Evolutionary conservation across 2,329 filamentous ascomycete species (phyloP), one percentile per base, ranked within the genome.

Genomic region (Coleophoma crateriformis): DNA sequence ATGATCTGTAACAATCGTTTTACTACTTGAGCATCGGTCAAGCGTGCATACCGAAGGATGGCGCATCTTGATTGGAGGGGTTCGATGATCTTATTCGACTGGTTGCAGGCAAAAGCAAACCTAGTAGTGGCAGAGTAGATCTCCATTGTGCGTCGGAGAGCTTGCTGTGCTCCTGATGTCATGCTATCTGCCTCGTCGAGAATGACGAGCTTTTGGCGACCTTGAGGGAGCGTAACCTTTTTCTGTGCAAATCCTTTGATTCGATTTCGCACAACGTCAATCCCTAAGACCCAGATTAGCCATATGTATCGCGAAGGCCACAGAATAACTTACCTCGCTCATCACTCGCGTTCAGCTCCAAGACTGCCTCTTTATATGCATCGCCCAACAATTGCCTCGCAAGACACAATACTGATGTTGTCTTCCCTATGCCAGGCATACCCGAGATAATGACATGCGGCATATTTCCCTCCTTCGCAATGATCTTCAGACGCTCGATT

Each of bases 221-320:
- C 94, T 1, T 84, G 74, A 0, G 94, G 90, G 12, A 99, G 77
- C 1, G 94, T 99, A 59, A 99, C 94, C 71, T 99, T 99, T 71
- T 99, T 99, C 70, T 97, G 94, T 3, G 94, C 94, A 64, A 99
- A 99, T 7, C 90, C 90, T 73, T 99, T 99, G 75, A 99, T 99
- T 55, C 94, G 79, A 67, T 96, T 96, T 47, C 94, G 84, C 22
- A 99, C 94, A 15, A 99, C 94, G 64, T 99, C 94, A 67, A 99
- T 99, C 62, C 92, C 87, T 87, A 43, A 45, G 19, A 20, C 2
- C 38, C 14, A 10, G 44, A 10, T 49, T 45, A 46, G 52, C 49
- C 15, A 53, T 34, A 11, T 8, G 4, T 10, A 35, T 19, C 20
- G 32, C 6, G 2, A 2, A 14, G 17, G 27, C 12, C 8, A 34